phyloP scores from a whole-genome alignment of 2,329 filamentous ascomycete species.

The Aspergillus costaricaensis region DNA sequence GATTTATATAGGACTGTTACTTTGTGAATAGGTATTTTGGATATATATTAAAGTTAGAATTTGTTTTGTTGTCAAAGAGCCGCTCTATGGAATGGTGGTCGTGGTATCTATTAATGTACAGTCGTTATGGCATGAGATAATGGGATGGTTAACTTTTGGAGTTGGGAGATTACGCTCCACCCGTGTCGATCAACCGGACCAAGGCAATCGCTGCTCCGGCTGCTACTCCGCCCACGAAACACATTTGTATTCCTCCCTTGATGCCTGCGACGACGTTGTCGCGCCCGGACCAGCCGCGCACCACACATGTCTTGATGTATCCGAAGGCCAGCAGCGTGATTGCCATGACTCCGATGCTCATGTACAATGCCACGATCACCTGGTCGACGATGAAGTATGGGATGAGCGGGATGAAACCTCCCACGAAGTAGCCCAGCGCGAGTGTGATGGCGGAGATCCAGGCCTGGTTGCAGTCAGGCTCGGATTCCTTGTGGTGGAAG shows the following conservation, averaged over 20 bases:
- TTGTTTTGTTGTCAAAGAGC: background rate
- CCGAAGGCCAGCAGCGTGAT: conserved; percentile 46
- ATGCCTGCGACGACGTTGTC: conserved; percentile 56
- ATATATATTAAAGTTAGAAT: no score
- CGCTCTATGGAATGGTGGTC: background rate
- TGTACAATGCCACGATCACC: conserved; percentile 54
- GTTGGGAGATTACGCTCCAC: conserved; percentile 5
- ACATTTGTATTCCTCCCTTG: conserved; percentile 64
- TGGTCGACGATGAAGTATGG: conserved; percentile 65
- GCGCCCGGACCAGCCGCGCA: conserved; percentile 46
- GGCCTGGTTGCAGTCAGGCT: conserved; percentile 49
- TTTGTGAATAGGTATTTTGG: background rate
- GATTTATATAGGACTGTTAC: background rate
- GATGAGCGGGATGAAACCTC: conserved; percentile 69
- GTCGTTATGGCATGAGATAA: conserved; percentile 3
- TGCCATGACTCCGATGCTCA: conserved; percentile 46
- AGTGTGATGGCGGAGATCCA: conserved; percentile 64
- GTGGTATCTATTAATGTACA: conserved; percentile 8
- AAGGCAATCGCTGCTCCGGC: conserved; percentile 67
- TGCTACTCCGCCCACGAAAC: conserved; percentile 65
- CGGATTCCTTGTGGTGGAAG: conserved; percentile 50
- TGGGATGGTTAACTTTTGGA: background rate
- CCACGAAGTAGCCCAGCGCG: conserved; percentile 68
- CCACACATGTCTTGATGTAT: conserved; percentile 48
- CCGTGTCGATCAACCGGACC: conserved; percentile 55